Percentiles rank a stretch among this genome's conserved stretches.
Evolutionary conservation across 345 rosid species (phyloP).

Genomic region (Citrus maxima): DNA sequence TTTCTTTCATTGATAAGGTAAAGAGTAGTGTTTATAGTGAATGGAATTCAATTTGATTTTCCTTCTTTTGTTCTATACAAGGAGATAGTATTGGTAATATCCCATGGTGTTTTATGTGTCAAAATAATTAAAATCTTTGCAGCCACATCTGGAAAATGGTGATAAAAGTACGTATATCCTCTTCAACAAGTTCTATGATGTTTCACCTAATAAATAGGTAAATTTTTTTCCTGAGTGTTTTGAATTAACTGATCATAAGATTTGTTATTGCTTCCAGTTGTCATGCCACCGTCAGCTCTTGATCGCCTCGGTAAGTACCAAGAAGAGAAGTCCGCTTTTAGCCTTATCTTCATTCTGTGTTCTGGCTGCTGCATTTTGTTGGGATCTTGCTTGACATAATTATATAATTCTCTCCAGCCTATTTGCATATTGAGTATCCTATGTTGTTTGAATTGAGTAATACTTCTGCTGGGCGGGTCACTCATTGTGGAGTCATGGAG

Average conservation of each 20-base stretch:
- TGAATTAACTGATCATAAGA: background rate
- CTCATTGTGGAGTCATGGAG: constrained; percentile 69
- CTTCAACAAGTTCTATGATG: background rate
- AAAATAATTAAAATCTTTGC: constrained; percentile 16
- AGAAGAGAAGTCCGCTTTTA: constrained; percentile 2
- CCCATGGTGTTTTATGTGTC: no score
- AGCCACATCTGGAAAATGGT: constrained; percentile 69
- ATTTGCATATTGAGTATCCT: constrained; percentile 58
- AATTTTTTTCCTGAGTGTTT: background rate
- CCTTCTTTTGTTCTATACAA: background rate
- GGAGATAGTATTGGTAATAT: background rate
- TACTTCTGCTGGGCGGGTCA: constrained; percentile 30
- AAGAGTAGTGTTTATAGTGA: background rate
- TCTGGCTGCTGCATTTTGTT: background rate
- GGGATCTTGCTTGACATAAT: background rate
- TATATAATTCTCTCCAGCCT: constrained; percentile 32
- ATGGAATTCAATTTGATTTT: background rate
- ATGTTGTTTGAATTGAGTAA: constrained; percentile 57
- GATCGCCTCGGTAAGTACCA: constrained; percentile 64
- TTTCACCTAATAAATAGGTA: background rate
- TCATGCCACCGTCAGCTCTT: constrained; percentile 77
- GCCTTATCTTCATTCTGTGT: background rate
- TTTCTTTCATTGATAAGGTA: constrained; percentile 64
- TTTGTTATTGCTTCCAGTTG: constrained; percentile 34
- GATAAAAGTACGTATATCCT: constrained; percentile 45